A percentile compares a stretch with the other conserved stretches of the same genome.
Conservation (phyloP, 257 asterid species). For the Ilex aquifolium region DNA sequence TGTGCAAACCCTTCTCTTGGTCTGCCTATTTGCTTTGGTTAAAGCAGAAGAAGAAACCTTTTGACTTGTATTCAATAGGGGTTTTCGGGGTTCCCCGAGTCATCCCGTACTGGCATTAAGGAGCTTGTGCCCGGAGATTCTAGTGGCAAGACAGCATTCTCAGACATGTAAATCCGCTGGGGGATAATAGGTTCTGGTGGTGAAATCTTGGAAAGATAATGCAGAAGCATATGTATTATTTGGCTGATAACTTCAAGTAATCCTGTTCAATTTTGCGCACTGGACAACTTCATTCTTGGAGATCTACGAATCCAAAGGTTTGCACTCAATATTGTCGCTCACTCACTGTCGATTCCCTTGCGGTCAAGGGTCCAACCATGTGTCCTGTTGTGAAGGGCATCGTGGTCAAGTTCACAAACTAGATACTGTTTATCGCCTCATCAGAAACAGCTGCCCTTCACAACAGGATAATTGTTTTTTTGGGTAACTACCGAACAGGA, state of each 20-base stretch:
- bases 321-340: no score
- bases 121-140: constrained; percentile 96
- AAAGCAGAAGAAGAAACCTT: constrained; percentile 73
- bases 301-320: no score
- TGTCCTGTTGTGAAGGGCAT: background rate
- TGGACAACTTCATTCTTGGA: no score
- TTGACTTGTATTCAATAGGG: constrained; percentile 39
- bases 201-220: constrained; percentile 55
- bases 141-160: constrained; percentile 63
- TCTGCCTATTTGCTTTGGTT: no score
- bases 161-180: constrained; percentile 48
- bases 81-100: constrained; percentile 39
- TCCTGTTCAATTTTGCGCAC: no score
- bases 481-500: no score
- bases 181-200: constrained; percentile 64
- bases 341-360: no score
- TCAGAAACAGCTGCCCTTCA: background rate
- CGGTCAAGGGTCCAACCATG: background rate
- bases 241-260: no score
- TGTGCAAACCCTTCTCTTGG: no score
- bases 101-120: constrained; percentile 66
- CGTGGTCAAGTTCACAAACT: background rate
- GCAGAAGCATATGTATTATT: constrained; percentile 91
- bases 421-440: background rate
- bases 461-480: background rate